A percentile compares a stretch with the other conserved stretches of the same genome.
Evolutionary conservation across 495 filamentous ascomycete genomes (phyloP).

Genomic region (Xanthoparmelia taractica): DNA sequence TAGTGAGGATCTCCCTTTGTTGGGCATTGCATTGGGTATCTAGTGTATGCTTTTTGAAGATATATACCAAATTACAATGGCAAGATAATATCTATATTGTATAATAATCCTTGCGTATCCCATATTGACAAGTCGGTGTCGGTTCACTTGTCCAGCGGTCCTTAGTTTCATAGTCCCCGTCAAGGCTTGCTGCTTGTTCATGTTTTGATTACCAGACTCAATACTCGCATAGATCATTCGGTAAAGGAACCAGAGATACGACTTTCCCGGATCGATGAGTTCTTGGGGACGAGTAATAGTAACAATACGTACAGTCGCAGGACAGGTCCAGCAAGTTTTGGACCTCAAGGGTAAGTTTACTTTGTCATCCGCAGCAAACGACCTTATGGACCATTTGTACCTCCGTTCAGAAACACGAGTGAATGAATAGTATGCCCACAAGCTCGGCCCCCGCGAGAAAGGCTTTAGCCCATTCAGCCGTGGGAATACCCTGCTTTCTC

Average conservation of each 20-base stretch:
- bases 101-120: neutral
- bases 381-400: neutral
- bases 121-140: neutral
- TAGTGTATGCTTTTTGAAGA: neutral
- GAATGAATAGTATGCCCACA: too few species aligned
- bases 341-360: too few species aligned
- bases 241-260: neutral
- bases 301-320: too few species aligned
- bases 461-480: neutral
- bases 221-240: too few species aligned
- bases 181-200: neutral
- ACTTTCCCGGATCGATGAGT: neutral
- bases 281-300: too few species aligned
- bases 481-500: neutral
- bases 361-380: neutral
- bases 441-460: too few species aligned
- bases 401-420: neutral
- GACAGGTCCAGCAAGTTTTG: too few species aligned
- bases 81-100: neutral
- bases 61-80: neutral
- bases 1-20: neutral
- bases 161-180: neutral
- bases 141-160: neutral
- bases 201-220: too few species aligned
- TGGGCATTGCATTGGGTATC: neutral